Evolutionary conservation across 2,329 filamentous ascomycete genomes (phyloP).

Genomic region (Fusarium goolgardi): DNA sequence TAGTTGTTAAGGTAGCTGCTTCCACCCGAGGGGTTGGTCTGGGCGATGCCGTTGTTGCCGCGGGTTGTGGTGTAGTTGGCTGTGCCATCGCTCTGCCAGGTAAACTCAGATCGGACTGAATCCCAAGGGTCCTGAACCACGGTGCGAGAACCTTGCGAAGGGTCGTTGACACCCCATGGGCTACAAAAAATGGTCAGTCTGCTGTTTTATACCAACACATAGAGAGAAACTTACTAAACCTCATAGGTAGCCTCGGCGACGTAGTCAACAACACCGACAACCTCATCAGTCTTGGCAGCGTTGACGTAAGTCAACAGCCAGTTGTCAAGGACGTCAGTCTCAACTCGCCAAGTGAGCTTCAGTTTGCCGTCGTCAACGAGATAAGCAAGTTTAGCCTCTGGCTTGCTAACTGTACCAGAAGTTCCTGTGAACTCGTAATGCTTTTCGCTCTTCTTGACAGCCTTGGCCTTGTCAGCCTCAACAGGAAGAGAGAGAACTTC

Average conservation of each 20-base stretch:
- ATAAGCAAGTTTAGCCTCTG: conserved; percentile 67
- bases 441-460: conserved; percentile 47
- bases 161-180: conserved; percentile 67
- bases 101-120: conserved; percentile 59
- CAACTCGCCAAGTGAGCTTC: conserved; percentile 66
- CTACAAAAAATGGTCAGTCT: background rate
- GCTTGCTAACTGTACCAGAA: conserved; percentile 61
- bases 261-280: conserved; percentile 68
- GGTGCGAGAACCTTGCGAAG: conserved; percentile 59
- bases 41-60: conserved; percentile 70
- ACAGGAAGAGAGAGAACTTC: conserved; percentile 51
- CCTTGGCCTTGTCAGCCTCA: conserved; percentile 43
- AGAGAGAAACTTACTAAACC: conserved; percentile 55
- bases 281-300: conserved; percentile 57
- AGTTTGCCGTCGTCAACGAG: conserved; percentile 62
- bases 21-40: conserved; percentile 58
- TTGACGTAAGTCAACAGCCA: conserved; percentile 71
- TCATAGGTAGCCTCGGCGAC: conserved; percentile 65
- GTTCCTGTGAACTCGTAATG: conserved; percentile 59
- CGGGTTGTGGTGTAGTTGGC: conserved; percentile 63
- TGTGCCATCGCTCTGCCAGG: conserved; percentile 63
- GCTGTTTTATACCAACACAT: fast-evolving
- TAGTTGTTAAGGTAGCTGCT: conserved; percentile 53
- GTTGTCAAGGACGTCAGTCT: conserved; percentile 67
- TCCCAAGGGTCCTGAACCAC: conserved; percentile 63